Evolutionary conservation across 495 filamentous ascomycete genomes (phyloP), one percentile per base, ranked within the genome.

Genomic region (Collariella sp.): DNA sequence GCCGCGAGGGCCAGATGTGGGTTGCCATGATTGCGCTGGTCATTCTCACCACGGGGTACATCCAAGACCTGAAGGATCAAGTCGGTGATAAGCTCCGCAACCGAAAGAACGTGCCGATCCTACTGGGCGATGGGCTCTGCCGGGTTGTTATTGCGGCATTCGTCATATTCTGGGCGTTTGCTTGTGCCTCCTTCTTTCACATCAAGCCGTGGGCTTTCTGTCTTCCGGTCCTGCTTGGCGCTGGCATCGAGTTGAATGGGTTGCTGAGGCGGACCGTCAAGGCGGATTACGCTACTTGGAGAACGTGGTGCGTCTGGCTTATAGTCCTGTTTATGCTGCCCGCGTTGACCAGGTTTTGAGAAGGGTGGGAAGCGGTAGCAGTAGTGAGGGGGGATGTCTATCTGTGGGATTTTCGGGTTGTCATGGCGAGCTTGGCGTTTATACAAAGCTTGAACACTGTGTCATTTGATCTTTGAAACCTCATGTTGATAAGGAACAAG

Each of bases 51-150:
- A 82, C 78, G n/a, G 64, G 80, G 49, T 75, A 80, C 5, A 57
- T 75, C 0, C 78, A 81, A 55, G 79, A 81, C 54, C 58, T 81
- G 7, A 66, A 69, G 12, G 77, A 80, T 48, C 67, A 72, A 49
- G 65, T 52, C 11, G 79, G 79, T 3, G 79, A 81, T 53, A 40
- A 51, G 1, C 60, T 63, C 5, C 63, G 75, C 2, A 74, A 70
- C 1, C 67, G 79, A 1, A 57, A 57, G 29, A 76, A 77, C 19
- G 20, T 50, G 15, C 15, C 18, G 7, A n/a, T 50, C 12, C 11
- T 22, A 10, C 13, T 41, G 16, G 47, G 47, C 18, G 47, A 50
- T 11, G 20, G 20, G 5, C 16, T 51, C 6, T 51, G 19, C 20
- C 34, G 48, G 3, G 18, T 1, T 10, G 34, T 41, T 7, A 51